phyloP scores from a whole-genome alignment of 1,284 basidiomycete genomes.

The Boletus sp. region DNA sequence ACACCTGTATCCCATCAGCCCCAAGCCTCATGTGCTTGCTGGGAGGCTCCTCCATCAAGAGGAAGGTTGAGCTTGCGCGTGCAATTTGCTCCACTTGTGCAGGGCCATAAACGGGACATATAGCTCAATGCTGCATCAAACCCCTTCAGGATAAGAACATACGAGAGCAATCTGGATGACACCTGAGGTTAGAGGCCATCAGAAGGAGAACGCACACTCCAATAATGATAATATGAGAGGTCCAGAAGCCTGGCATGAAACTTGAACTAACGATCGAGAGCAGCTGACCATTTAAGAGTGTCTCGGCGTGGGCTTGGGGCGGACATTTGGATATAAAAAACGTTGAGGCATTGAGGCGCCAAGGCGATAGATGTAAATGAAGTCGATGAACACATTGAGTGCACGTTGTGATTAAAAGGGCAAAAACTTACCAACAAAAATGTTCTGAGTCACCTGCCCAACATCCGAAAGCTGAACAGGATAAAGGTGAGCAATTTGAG shows the following conservation, averaged over 20 bases:
- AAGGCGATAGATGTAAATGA: too few relatives aligned
- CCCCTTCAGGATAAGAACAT: background rate
- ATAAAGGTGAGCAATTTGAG: too few relatives aligned
- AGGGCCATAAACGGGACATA: background rate
- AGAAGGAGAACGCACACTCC: background rate
- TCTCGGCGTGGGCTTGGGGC: too few relatives aligned
- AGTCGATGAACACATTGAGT: background rate
- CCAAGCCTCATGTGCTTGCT: constrained; percentile 1
- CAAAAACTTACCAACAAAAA: background rate
- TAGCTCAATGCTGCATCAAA: background rate
- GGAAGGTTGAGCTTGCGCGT: background rate
- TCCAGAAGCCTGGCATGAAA: too few relatives aligned
- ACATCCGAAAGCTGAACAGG: too few relatives aligned
- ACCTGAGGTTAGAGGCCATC: constrained; percentile 5
- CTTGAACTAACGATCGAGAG: too few relatives aligned
- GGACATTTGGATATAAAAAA: too few relatives aligned
- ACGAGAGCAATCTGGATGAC: background rate
- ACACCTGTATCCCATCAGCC: background rate
- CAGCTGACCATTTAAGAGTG: too few relatives aligned
- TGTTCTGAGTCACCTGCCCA: too few relatives aligned
- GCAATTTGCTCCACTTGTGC: constrained; percentile 4
- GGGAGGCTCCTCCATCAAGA: background rate
- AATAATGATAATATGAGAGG: too few relatives aligned
- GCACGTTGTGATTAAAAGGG: background rate
- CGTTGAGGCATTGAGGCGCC: too few relatives aligned